Evolutionary conservation across 108 stramenopile genomes (phyloP).

Genomic region (Nitzschia sp.): DNA sequence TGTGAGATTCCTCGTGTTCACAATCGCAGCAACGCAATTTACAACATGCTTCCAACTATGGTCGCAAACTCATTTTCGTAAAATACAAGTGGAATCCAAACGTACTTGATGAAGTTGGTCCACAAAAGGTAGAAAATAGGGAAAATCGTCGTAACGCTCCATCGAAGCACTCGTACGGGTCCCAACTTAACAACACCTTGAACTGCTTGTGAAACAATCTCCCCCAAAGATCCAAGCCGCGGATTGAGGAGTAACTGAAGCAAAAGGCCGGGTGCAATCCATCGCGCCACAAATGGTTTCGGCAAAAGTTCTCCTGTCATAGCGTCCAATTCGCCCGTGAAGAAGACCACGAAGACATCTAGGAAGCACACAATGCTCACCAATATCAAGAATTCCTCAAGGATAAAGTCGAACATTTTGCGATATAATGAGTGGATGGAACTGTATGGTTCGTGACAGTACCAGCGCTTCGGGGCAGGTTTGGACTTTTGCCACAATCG

Average conservation of each 20-base stretch:
- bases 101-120: slow-evolving; percentile 1
- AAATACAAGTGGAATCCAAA: slow-evolving; percentile 19
- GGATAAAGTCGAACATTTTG: slow-evolving; percentile 31
- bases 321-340: slow-evolving; percentile 69
- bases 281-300: slow-evolving; percentile 62
- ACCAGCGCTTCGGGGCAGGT: slow-evolving; percentile 31
- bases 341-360: slow-evolving; percentile 82
- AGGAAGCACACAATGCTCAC: slow-evolving; percentile 58
- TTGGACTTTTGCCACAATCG: background rate
- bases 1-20: too few relatives aligned
- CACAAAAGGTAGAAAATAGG: slow-evolving; percentile 39
- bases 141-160: slow-evolving; percentile 36
- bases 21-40: too few relatives aligned
- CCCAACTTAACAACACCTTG: slow-evolving; percentile 33
- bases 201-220: slow-evolving; percentile 8
- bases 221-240: slow-evolving; percentile 48
- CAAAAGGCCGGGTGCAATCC: slow-evolving; percentile 69
- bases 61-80: slow-evolving; percentile 15
- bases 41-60: background rate
- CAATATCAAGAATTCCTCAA: slow-evolving; percentile 46
- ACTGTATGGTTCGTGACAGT: slow-evolving; percentile 33
- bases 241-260: slow-evolving; percentile 80
- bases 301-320: slow-evolving; percentile 56
- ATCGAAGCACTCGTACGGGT: slow-evolving; percentile 51
- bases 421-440: slow-evolving; percentile 27